Evolutionary conservation across 305 asterid genomes (phyloP), one percentile per base, ranked within the genome.

Genomic region (Plantago lanceolata): DNA sequence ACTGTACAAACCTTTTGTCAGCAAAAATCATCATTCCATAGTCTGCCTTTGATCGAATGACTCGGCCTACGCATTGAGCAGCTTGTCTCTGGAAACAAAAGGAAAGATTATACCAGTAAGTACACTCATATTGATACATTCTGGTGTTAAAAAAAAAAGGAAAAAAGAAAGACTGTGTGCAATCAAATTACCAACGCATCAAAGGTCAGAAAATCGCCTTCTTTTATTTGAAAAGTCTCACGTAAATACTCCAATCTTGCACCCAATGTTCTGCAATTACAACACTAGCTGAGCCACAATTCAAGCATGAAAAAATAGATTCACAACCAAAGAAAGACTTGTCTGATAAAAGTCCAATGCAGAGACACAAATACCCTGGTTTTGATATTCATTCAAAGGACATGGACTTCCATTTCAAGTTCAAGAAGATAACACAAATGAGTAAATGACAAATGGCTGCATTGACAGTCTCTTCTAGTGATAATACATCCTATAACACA

Each of bases 11-110:
- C 98, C 97, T 93, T 79, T 93, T 89, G 83, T 89, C 97, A 51
- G 97, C 98, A 78, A 93, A 93, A 54, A 93, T 89, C 98, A 93
- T 93, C 97, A 93, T 93, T 71, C 98, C 97, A 70, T 93, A 93
- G 82, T 93, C 98, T 67, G 97, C 97, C 79, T 93, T 93, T 16
- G 98, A 93, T 71, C 98, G 88, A 67, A 93, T 93, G 68, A 93
- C 96, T 75, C 97, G 95, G 47, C 98, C 98, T 35, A 93, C 98
- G 60, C 98, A 93, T 72, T 93, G 97, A 63, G 99, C 97, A 79
- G 97, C 97, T 89, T 89, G 99, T 63, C 99, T 87, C 99, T 93
- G 86, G 29, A 59, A 29, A 69, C 47, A 52, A 7, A 68, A 24
- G 48, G 19, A 55, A 37, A 24, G 48, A 68, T 63, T 47, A 70